Evolutionary conservation across 2,329 filamentous ascomycete genomes (phyloP), one percentile per base, ranked within the genome.

Genomic region (Fusarium fujikuroi): DNA sequence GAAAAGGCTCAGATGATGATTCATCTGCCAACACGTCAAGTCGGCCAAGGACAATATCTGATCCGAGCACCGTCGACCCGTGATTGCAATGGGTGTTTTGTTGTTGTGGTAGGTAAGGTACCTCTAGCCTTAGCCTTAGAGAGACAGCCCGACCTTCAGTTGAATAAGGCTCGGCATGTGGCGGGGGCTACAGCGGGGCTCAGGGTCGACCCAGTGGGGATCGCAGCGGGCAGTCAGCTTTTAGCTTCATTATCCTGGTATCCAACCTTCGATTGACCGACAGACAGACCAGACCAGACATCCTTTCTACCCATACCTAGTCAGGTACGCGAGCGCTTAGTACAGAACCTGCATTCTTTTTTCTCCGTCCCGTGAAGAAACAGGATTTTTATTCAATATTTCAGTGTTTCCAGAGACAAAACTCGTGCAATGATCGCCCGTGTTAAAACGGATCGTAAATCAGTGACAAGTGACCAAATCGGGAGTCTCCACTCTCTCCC

Each of bases 241-340:
- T 69, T 67, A 68, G 63, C 36, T 43, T 23, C 49, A 18, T 30
- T 60, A 58, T 28, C 39, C 61, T 32, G 49, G 50, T 25, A 47
- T 36, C 34, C 43, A 46, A 43, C 43, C 43, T 47, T 39, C 46
- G 34, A 58, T 64, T 46, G 59, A 52, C 34, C 59, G 59, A 65
- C 59, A 40, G 42, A 63, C 40, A n/a, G 21, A 10, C 30, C 15
- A 34, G 30, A 16, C 30, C 15, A 34, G 30, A 25, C 49, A 40
- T 36, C 32, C 23, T 11, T 58, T 58, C 52, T 59, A 32, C 32
- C 12, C 11, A 25, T n/a, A 46, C 43, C 43, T 46, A 53, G 50
- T 59, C 66, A 69, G 66, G 65, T 65, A 69, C 66, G 65, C 66
- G 65, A 65, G 28, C 56, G n/a, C n/a, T 40, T 64, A 47, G 46